These are phyloP conservation scores for Nemania sp. DNA, from an alignment of 2,329 filamentous ascomycete species.

Conservation along the genomic window DNA sequence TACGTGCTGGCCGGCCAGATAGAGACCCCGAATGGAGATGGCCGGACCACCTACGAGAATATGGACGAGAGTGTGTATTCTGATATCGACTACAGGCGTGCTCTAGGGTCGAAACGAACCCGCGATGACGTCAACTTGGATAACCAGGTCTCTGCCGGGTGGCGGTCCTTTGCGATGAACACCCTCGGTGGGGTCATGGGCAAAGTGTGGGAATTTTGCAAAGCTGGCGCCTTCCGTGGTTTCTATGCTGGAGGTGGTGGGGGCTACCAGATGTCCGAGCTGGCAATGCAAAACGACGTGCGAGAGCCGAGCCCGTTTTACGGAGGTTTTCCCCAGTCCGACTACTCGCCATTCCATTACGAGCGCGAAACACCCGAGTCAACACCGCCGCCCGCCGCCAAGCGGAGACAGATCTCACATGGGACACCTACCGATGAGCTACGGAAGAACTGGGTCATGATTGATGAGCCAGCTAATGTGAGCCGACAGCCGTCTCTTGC, in stretches of 20 bases:
- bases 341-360: conserved; percentile 40
- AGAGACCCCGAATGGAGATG: conserved; percentile 48
- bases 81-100: conserved; percentile 58
- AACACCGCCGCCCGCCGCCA: conserved; percentile 53
- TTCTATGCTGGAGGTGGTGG: conserved; percentile 85
- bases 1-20: conserved; percentile 60
- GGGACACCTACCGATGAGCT: conserved; percentile 56
- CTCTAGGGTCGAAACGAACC: conserved; percentile 52
- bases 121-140: conserved; percentile 37
- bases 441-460: conserved; percentile 72
- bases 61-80: conserved; percentile 61
- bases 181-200: conserved; percentile 70
- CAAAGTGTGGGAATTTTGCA: conserved; percentile 86
- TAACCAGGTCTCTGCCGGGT: conserved; percentile 45
- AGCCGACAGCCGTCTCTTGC: conserved; percentile 28
- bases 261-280: conserved; percentile 60
- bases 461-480: conserved; percentile 48
- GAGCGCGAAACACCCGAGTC: conserved; percentile 43
- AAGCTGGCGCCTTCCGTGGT: conserved; percentile 71
- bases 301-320: conserved; percentile 31
- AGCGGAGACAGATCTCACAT: conserved; percentile 57
- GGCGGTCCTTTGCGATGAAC: conserved; percentile 62
- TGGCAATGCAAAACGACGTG: conserved; percentile 29
- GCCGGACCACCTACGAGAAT: conserved; percentile 35
- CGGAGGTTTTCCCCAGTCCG: conserved; percentile 39